Evolutionary conservation across 2,329 filamentous ascomycete genomes (phyloP).

Genomic region (Colletotrichum costaricense): DNA sequence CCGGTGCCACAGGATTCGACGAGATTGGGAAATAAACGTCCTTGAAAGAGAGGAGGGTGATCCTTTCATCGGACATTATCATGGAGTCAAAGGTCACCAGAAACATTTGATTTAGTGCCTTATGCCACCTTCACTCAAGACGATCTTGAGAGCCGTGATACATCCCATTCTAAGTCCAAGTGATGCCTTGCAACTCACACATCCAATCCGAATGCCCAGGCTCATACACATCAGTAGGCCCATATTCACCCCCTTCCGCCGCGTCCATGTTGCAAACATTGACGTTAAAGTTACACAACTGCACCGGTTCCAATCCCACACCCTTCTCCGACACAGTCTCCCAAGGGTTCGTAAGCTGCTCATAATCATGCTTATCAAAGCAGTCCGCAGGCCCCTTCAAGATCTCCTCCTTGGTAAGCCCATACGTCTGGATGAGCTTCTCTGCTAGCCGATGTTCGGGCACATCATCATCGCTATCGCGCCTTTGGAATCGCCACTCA

Average conservation of each 20-base stretch:
- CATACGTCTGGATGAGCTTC: not conserved
- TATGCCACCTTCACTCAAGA: too few relatives aligned
- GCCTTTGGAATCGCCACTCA: not conserved
- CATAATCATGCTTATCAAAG: slow-evolving; percentile 7
- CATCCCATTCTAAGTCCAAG: not conserved
- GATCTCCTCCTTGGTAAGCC: slow-evolving; percentile 5
- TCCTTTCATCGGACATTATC: too few relatives aligned
- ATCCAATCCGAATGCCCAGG: not conserved
- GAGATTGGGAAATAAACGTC: too few relatives aligned
- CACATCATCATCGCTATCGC: not conserved
- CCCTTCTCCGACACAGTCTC: not conserved
- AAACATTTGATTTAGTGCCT: too few relatives aligned
- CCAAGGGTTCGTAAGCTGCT: slow-evolving; percentile 12
- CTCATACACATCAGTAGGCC: not conserved
- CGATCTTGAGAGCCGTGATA: too few relatives aligned
- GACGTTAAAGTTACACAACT: not conserved
- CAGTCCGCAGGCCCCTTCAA: not conserved
- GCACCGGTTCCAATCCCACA: not conserved
- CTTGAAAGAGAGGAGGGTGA: too few relatives aligned
- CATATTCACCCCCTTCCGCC: not conserved
- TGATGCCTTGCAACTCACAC: not conserved
- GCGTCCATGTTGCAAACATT: slow-evolving; percentile 9
- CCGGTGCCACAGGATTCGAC: too few relatives aligned
- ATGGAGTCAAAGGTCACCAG: too few relatives aligned
- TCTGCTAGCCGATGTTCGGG: not conserved